phyloP scores from a whole-genome alignment of 2,329 filamentous ascomycete species.

The Phaeophleospora eucalypticola region DNA sequence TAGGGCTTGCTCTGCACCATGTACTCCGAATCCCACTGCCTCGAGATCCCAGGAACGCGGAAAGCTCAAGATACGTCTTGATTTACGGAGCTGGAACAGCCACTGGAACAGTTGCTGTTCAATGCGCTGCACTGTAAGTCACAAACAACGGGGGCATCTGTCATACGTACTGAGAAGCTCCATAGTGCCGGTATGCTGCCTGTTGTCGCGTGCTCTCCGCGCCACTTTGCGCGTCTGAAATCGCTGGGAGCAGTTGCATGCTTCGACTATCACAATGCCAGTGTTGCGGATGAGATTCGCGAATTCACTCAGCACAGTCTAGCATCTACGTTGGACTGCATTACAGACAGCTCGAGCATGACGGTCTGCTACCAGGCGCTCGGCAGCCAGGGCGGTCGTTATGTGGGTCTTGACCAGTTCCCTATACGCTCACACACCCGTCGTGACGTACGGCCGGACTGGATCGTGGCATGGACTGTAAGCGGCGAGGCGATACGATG shows the following conservation, averaged over 20 bases:
- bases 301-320: slow-evolving; percentile 12
- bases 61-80: slow-evolving; percentile 8
- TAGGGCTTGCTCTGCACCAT: slow-evolving; percentile 17
- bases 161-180: slow-evolving; percentile 3
- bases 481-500: slow-evolving; percentile 15
- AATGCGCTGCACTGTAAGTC: slow-evolving; percentile 17
- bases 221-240: slow-evolving; percentile 14
- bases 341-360: slow-evolving; percentile 18
- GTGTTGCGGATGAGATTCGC: slow-evolving; percentile 13
- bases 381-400: slow-evolving; percentile 14
- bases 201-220: slow-evolving; percentile 16
- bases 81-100: slow-evolving; percentile 18
- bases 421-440: slow-evolving; percentile 16
- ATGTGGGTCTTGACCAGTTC: slow-evolving; percentile 20
- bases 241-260: slow-evolving; percentile 15
- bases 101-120: slow-evolving; percentile 16
- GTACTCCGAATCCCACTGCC: slow-evolving; percentile 16
- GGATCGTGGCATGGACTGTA: slow-evolving; percentile 20
- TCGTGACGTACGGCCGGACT: slow-evolving; percentile 18
- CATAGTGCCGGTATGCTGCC: slow-evolving; percentile 13
- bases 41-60: not conserved
- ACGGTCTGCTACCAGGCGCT: slow-evolving; percentile 18
- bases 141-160: no score
- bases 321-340: slow-evolving; percentile 15
- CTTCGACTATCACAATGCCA: slow-evolving; percentile 16